Conservation (phyloP, 495 filamentous ascomycete genomes). For the Tuber microsphaerosporum region DNA sequence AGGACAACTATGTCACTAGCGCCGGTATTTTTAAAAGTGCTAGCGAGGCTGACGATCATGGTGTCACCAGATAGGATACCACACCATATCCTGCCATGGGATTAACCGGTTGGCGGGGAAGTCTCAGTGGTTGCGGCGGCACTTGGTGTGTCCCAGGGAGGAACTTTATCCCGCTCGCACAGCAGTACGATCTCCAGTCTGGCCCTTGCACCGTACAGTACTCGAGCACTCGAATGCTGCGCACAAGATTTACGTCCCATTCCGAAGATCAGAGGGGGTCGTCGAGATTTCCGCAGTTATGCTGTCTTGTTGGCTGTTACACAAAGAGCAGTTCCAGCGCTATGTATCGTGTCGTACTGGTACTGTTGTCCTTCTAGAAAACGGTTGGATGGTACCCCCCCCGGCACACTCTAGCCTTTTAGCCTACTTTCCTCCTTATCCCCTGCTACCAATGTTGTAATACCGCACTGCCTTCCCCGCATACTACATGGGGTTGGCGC, state of each 20-base stretch:
- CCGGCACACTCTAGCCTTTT: background rate
- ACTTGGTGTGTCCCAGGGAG: background rate
- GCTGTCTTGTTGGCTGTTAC: background rate
- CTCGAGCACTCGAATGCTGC: no score
- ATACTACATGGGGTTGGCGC: background rate
- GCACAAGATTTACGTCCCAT: background rate
- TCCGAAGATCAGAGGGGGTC: background rate
- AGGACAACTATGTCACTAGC: background rate
- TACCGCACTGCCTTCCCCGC: background rate
- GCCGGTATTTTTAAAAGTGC: background rate
- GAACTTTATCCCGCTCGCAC: background rate
- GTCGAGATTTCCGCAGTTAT: background rate
- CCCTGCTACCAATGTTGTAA: background rate
- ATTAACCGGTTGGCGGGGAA: background rate
- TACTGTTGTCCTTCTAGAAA: background rate
- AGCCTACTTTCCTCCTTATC: background rate
- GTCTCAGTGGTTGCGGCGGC: background rate
- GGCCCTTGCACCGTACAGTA: background rate
- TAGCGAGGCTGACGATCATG: background rate
- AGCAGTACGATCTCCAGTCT: background rate
- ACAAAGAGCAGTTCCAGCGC: background rate
- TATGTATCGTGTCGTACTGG: background rate
- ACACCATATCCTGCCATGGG: background rate
- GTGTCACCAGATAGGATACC: background rate
- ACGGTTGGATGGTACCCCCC: background rate